phyloP scores from a whole-genome alignment of 2,329 filamentous ascomycete species.

The Zopfia rhizophila region DNA sequence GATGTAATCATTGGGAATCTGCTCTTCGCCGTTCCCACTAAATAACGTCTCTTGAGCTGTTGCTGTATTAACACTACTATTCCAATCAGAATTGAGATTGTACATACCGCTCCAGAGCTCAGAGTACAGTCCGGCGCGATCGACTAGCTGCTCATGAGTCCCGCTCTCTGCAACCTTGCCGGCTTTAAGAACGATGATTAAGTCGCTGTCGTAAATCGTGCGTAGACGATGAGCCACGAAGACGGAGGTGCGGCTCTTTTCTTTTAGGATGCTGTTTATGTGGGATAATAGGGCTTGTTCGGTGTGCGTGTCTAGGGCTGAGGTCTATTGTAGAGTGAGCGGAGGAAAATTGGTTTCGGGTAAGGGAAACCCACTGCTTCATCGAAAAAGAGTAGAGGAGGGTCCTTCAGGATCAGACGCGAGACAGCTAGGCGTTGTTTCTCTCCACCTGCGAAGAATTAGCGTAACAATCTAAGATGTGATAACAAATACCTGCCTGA shows the following conservation, averaged over 20 bases:
- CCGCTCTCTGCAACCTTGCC: slow-evolving; percentile 89
- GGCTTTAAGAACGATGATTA: slow-evolving; percentile 89
- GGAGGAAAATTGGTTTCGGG: too few species aligned
- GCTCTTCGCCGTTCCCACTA: slow-evolving; percentile 18
- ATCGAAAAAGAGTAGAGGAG: slow-evolving; percentile 91
- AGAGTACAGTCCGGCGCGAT: slow-evolving; percentile 81
- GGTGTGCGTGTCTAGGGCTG: slow-evolving; percentile 90
- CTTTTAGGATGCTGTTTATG: slow-evolving; percentile 90
- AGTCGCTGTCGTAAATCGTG: slow-evolving; percentile 90
- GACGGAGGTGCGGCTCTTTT: slow-evolving; percentile 89
- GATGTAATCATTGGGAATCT: too few species aligned
- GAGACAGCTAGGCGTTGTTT: slow-evolving; percentile 91
- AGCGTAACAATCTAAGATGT: background rate
- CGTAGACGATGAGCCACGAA: slow-evolving; percentile 93
- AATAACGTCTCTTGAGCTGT: slow-evolving; percentile 50
- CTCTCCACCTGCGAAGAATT: slow-evolving; percentile 70
- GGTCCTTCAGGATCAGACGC: slow-evolving; percentile 85
- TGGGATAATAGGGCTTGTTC: slow-evolving; percentile 90
- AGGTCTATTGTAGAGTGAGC: slow-evolving; percentile 64
- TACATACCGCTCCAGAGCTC: slow-evolving; percentile 88
- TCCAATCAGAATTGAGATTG: background rate
- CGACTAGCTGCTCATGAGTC: slow-evolving; percentile 85
- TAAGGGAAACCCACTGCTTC: slow-evolving; percentile 72
- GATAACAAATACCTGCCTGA: slow-evolving; percentile 66
- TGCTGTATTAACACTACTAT: background rate